These are phyloP conservation scores for Gossypium stocksii DNA, from an alignment of 345 rosid species.

Conservation along the genomic window DNA sequence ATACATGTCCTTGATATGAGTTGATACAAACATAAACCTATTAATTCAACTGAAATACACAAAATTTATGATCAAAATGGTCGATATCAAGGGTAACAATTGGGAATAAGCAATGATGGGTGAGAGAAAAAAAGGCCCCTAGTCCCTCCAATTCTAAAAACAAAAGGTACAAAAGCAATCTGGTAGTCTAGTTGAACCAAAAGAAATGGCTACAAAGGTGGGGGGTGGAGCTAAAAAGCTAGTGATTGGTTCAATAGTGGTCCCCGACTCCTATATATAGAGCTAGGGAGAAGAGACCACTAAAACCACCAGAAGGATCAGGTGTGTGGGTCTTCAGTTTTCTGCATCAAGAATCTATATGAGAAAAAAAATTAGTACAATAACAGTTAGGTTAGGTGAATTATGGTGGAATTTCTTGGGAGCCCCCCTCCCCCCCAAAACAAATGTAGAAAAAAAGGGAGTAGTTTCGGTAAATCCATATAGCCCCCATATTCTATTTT, in stretches of 20 bases:
- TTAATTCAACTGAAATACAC: too few species aligned
- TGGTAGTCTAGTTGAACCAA: not conserved
- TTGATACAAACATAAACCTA: too few species aligned
- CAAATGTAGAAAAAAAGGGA: not conserved
- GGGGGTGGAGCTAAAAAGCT: not conserved
- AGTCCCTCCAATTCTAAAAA: too few species aligned
- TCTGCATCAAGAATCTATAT: conserved; percentile 6
- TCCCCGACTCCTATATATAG: not conserved
- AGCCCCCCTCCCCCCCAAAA: not conserved
- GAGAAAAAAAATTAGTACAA: not conserved
- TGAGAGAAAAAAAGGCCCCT: too few species aligned
- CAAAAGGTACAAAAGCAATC: not conserved
- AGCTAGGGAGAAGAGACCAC: not conserved
- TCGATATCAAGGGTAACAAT: too few species aligned
- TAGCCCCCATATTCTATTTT: conserved; percentile 5
- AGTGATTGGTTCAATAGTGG: not conserved
- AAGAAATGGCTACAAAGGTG: not conserved
- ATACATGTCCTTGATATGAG: too few species aligned
- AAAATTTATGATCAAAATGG: too few species aligned
- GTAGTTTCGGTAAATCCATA: conserved; percentile 9
- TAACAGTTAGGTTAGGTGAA: not conserved
- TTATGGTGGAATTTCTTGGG: conserved; percentile 11
- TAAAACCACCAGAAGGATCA: not conserved
- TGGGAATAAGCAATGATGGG: too few species aligned
- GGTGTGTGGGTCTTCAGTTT: not conserved